phyloP scores from a whole-genome alignment of 2,329 filamentous ascomycete species.

The Arthrobotrys iridis region DNA sequence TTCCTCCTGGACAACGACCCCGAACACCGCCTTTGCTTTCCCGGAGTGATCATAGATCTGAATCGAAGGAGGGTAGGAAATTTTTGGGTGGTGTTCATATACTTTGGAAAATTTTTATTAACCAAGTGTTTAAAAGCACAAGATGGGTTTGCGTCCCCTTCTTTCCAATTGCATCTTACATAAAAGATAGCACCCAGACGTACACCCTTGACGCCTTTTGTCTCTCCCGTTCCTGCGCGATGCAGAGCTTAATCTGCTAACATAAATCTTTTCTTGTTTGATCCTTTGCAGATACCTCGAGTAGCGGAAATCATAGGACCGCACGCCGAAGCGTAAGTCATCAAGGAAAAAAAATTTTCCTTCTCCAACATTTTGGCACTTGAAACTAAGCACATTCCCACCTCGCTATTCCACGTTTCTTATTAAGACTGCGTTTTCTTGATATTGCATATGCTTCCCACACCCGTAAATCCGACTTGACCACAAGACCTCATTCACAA shows the following conservation, averaged over 20 bases:
- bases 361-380: conserved; percentile 17
- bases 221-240: conserved; percentile 54
- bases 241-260: conserved; percentile 54
- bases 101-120: conserved; percentile 37
- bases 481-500: conserved; percentile 55
- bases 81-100: conserved; percentile 52
- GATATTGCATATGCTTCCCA: conserved; percentile 54
- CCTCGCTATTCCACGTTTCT: conserved; percentile 42
- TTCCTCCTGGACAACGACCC: conserved; percentile 17
- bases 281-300: conserved; percentile 45
- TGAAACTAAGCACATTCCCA: conserved; percentile 37
- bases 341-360: conserved; percentile 29
- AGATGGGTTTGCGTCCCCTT: conserved; percentile 54
- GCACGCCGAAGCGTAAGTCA: conserved; percentile 51
- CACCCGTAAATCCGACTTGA: conserved; percentile 52
- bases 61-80: conserved; percentile 34
- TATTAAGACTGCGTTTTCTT: conserved; percentile 50
- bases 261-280: conserved; percentile 33
- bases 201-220: conserved; percentile 52
- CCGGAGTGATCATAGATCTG: conserved; percentile 38
- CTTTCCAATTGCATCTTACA: conserved; percentile 53
- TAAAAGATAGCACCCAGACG: conserved; percentile 47
- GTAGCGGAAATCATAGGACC: conserved; percentile 41
- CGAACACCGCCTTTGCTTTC: conserved; percentile 38
- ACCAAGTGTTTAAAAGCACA: conserved; percentile 53